These are phyloP conservation scores for Sphagnurus paluster DNA, from an alignment of 1,284 basidiomycete species.

Conservation along the genomic window DNA sequence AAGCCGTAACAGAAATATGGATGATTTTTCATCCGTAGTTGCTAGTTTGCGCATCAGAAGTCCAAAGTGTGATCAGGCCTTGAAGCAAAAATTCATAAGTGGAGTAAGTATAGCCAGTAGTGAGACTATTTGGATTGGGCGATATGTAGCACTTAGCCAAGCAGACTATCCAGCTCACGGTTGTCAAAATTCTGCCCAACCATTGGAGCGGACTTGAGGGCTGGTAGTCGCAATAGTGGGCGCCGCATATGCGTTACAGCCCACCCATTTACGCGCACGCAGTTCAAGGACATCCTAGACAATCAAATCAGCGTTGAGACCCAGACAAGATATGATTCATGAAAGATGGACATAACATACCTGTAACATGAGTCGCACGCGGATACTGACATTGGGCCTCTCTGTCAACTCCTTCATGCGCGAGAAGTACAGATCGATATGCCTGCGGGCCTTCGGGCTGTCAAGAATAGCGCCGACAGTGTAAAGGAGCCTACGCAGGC, in stretches of 20 bases:
- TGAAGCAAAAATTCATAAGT: too few species aligned
- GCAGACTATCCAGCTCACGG: too few species aligned
- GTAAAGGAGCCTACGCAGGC: slow-evolving; percentile 87
- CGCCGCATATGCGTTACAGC: slow-evolving; percentile 73
- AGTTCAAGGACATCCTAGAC: slow-evolving; percentile 86
- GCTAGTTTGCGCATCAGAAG: too few species aligned
- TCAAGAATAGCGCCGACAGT: slow-evolving; percentile 89
- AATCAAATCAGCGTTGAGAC: slow-evolving; percentile 11
- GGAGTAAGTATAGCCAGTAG: too few species aligned
- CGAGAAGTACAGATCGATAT: slow-evolving; percentile 93
- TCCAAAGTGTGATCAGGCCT: too few species aligned
- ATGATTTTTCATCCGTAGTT: too few species aligned
- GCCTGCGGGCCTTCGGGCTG: slow-evolving; percentile 72
- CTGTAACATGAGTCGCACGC: slow-evolving; percentile 95
- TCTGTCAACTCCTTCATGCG: slow-evolving; percentile 84
- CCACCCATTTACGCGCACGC: slow-evolving; percentile 80
- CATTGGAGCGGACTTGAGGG: slow-evolving; percentile 87
- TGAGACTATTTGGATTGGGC: too few species aligned
- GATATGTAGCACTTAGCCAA: too few species aligned
- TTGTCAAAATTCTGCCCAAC: too few species aligned
- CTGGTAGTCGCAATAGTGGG: slow-evolving; percentile 91
- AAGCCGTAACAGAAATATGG: too few species aligned
- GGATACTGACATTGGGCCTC: slow-evolving; percentile 74
- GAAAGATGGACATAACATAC: slow-evolving; percentile 47
- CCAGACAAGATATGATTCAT: too few species aligned